phyloP scores from a whole-genome alignment of 2,329 filamentous ascomycete genomes.

The Magnaporthales sp. region DNA sequence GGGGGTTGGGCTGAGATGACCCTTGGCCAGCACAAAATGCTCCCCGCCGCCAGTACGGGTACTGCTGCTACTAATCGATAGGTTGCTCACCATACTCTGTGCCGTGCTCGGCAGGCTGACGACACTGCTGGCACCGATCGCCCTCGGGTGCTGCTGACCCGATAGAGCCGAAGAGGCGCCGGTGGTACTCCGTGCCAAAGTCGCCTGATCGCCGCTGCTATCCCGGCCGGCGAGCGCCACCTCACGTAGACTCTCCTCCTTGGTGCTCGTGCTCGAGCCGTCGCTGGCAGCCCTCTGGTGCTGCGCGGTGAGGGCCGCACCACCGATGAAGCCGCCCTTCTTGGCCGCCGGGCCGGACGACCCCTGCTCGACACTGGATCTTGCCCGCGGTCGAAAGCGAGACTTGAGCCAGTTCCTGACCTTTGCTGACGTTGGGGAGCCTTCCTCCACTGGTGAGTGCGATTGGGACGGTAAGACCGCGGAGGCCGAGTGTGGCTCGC shows the following conservation, averaged over 20 bases:
- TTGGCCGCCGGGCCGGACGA: not conserved
- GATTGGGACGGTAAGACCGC: not conserved
- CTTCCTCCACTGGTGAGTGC: not conserved
- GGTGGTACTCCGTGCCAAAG: not conserved
- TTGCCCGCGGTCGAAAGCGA: conserved; percentile 25
- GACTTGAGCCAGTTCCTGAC: conserved; percentile 35
- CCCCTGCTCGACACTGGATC: conserved; percentile 14
- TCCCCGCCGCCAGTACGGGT: conserved; percentile 3
- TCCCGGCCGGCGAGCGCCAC: conserved; percentile 21
- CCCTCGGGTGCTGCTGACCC: not conserved
- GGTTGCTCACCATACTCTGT: conserved; percentile 6
- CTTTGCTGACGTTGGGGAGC: conserved; percentile 18
- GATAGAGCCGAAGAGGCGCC: not conserved
- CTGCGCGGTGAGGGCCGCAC: conserved; percentile 24
- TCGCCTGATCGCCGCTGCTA: conserved; percentile 2
- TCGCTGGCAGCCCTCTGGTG: conserved; percentile 7
- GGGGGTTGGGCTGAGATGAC: conserved; percentile 11
- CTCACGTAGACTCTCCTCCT: conserved; percentile 19
- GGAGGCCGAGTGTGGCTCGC: not conserved
- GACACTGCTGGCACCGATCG: not conserved
- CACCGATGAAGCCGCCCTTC: conserved; percentile 29
- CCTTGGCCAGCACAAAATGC: conserved; percentile 11
- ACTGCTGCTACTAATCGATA: conserved; percentile 3
- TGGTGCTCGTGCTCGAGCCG: not conserved
- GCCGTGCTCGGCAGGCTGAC: not conserved